A percentile compares a stretch with the other conserved stretches of the same genome.
These are phyloP conservation scores for Lavandula angustifolia DNA, from an alignment of 257 asterid species.

Conservation along the genomic window DNA sequence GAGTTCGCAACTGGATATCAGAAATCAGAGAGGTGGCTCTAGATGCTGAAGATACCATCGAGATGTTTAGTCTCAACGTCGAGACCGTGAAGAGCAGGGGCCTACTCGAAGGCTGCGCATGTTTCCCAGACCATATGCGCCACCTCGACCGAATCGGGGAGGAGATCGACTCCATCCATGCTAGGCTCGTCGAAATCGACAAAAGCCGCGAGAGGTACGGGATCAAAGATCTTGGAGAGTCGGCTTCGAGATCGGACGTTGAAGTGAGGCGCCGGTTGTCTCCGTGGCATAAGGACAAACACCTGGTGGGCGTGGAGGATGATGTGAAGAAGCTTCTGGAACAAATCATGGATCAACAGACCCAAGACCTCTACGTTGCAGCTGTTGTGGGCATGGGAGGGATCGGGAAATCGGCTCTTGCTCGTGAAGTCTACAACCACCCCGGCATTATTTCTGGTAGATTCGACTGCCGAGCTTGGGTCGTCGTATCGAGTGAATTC, in stretches of 20 bases:
- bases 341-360: not conserved
- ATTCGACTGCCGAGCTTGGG: conserved; percentile 28
- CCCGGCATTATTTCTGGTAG: not conserved
- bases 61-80: conserved; percentile 26
- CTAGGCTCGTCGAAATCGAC: not conserved
- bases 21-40: conserved; percentile 33
- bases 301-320: conserved; percentile 26
- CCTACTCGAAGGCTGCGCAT: not conserved
- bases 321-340: conserved; percentile 7
- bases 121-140: not conserved
- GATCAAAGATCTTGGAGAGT: conserved; percentile 10
- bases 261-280: not conserved
- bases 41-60: conserved; percentile 35
- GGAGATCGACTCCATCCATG: conserved; percentile 16
- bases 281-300: conserved; percentile 2
- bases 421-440: conserved; percentile 20
- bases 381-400: conserved; percentile 27
- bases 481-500: conserved; percentile 24
- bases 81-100: not conserved
- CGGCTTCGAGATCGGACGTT: not conserved
- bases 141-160: not conserved
- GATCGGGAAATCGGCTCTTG: conserved; percentile 25
- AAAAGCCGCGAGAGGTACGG: conserved; percentile 16
- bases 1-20: conserved; percentile 32
- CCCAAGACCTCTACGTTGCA: not conserved